Conservation (phyloP, 2,329 filamentous ascomycete species). For the Zymoseptoria ardabiliae region DNA sequence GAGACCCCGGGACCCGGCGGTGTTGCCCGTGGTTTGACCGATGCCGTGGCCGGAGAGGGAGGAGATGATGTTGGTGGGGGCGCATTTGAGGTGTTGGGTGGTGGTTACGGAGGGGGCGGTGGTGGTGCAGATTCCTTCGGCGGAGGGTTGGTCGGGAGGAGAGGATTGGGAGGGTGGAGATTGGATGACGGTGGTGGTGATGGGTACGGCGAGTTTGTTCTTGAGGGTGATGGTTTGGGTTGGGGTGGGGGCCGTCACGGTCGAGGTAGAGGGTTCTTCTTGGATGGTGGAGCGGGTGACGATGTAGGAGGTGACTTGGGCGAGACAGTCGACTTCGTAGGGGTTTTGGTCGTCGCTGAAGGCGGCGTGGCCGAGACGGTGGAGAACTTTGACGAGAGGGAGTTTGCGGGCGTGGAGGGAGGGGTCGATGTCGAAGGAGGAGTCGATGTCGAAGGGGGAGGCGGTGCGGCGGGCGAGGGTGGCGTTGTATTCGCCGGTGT, state of each 20-base stretch:
- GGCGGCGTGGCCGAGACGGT: slow-evolving; percentile 14
- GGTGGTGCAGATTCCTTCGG: slow-evolving; percentile 18
- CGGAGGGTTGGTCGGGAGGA: slow-evolving; percentile 1
- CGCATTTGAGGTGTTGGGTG: slow-evolving; percentile 23
- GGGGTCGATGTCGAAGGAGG: slow-evolving; percentile 3
- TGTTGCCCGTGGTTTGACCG: slow-evolving; percentile 14
- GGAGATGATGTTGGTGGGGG: slow-evolving; percentile 23
- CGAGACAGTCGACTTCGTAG: slow-evolving; percentile 20
- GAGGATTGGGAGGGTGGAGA: not conserved
- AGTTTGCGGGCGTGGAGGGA: not conserved
- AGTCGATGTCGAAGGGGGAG: slow-evolving; percentile 9
- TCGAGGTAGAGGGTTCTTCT: slow-evolving; percentile 13
- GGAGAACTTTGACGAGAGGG: slow-evolving; percentile 9
- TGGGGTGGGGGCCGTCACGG: slow-evolving; percentile 17
- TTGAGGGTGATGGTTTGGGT: slow-evolving; percentile 12
- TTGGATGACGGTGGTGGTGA: slow-evolving; percentile 15
- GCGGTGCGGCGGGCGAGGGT: slow-evolving; percentile 18
- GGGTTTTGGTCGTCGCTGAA: slow-evolving; percentile 8
- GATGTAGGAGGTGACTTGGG: slow-evolving; percentile 19
- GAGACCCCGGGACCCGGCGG: slow-evolving; percentile 19
- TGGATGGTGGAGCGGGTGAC: slow-evolving; percentile 13
- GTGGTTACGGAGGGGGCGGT: slow-evolving; percentile 18
- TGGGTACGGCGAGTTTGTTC: slow-evolving; percentile 8
- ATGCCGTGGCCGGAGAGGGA: slow-evolving; percentile 20
- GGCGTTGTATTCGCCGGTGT: slow-evolving; percentile 19